phyloP scores from a whole-genome alignment of 805 yeast genomes.

The Metschnikowia lachancei region DNA sequence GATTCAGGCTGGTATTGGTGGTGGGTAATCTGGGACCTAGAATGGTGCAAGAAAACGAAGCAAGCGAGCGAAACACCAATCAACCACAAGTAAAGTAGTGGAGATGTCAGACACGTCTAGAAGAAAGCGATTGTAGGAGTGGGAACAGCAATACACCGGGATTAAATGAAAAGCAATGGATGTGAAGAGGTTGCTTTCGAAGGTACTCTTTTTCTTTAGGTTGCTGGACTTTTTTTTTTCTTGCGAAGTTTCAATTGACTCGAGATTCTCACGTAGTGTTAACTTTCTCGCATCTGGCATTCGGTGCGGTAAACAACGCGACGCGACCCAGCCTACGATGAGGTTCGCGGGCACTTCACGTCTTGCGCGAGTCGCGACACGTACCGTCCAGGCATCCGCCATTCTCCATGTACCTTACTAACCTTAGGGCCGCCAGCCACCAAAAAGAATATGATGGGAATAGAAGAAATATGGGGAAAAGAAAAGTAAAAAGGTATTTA shows the following conservation, averaged over 20 bases:
- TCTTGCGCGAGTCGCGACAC: slow-evolving; percentile 6
- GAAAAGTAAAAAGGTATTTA: too few relatives aligned
- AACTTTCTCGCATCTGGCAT: slow-evolving; percentile 5
- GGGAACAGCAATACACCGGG: background rate
- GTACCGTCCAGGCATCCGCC: background rate
- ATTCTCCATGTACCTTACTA: background rate
- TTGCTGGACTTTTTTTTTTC: background rate
- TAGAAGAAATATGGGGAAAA: too few relatives aligned
- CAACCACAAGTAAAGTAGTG: background rate
- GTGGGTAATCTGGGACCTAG: background rate
- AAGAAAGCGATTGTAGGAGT: background rate
- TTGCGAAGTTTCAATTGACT: slow-evolving; percentile 4
- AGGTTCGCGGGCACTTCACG: background rate
- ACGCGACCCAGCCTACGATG: slow-evolving; percentile 13
- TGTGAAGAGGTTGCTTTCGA: background rate
- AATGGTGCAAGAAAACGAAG: background rate
- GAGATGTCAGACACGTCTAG: background rate
- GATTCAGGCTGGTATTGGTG: too few relatives aligned
- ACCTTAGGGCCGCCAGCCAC: too few relatives aligned
- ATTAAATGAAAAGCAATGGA: background rate
- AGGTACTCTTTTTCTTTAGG: too few relatives aligned
- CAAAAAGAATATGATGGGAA: too few relatives aligned
- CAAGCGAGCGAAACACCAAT: background rate
- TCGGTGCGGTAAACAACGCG: slow-evolving; percentile 21
- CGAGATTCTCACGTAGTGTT: background rate